Conservation (phyloP, 306 rosid genomes). For the Quillaja saponaria region DNA sequence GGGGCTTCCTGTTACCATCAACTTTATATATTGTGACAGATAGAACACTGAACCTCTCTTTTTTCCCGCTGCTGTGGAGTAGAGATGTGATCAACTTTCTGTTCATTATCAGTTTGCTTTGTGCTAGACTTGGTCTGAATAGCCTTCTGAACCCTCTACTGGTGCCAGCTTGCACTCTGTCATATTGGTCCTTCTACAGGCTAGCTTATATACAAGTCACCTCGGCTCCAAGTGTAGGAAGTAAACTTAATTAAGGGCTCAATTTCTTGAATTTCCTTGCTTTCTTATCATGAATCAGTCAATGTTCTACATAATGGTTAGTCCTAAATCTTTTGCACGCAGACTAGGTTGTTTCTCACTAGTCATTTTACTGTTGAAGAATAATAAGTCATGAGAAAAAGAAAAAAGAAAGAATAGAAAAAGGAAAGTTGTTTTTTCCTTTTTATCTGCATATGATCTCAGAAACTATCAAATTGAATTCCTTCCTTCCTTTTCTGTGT, state of each 20-base stretch:
- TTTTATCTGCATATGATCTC: too few species aligned
- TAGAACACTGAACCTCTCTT: constrained; percentile 8
- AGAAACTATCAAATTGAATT: background rate
- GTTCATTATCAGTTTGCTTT: background rate
- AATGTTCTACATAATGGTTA: background rate
- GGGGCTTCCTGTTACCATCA: constrained; percentile 56
- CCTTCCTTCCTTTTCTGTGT: constrained; percentile 6
- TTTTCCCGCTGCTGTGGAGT: background rate
- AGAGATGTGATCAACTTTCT: background rate
- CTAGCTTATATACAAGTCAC: background rate
- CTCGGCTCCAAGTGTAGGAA: background rate
- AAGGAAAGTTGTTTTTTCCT: too few species aligned
- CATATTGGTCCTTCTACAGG: background rate
- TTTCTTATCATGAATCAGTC: background rate
- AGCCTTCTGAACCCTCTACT: background rate
- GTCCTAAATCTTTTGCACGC: background rate
- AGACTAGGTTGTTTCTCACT: constrained; percentile 1
- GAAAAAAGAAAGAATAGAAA: too few species aligned
- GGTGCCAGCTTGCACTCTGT: constrained; percentile 9
- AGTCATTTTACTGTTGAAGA: too few species aligned
- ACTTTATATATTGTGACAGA: background rate
- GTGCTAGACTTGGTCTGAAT: background rate
- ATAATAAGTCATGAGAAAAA: too few species aligned
- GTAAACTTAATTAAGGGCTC: background rate
- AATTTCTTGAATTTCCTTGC: background rate